Evolutionary conservation across 1,139 yeast genomes (phyloP).

Genomic region (Candida dubliniensis): DNA sequence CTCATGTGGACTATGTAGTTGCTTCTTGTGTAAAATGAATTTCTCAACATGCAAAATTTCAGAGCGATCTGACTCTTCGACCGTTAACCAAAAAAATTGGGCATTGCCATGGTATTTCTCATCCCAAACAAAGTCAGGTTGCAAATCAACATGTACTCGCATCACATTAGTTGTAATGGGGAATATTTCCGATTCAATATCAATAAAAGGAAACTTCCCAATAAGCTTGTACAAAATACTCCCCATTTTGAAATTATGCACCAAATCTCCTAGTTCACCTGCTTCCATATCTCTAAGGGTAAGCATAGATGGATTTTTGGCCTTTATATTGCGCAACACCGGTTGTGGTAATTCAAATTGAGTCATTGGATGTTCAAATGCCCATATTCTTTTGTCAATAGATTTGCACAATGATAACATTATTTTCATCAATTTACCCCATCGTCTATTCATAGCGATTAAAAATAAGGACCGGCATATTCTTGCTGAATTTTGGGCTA

Average conservation of each 20-base stretch:
- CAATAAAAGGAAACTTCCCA: conserved; percentile 71
- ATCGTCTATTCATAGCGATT: conserved; percentile 80
- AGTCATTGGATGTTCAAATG: conserved; percentile 84
- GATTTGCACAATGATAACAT: conserved; percentile 83
- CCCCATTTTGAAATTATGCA: conserved; percentile 81
- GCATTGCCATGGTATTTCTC: conserved; percentile 75
- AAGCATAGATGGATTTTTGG: conserved; percentile 68
- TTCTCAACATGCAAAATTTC: conserved; percentile 81
- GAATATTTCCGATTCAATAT: conserved; percentile 77
- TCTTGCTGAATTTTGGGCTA: conserved; percentile 93
- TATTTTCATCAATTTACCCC: conserved; percentile 80
- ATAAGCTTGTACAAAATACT: conserved; percentile 56
- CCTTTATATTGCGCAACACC: conserved; percentile 60
- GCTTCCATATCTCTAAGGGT: conserved; percentile 71
- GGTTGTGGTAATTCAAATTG: conserved; percentile 81
- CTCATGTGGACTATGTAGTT: conserved; percentile 60
- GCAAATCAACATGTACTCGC: conserved; percentile 70
- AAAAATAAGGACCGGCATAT: conserved; percentile 88
- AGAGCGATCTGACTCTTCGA: conserved; percentile 79
- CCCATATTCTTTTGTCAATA: conserved; percentile 82
- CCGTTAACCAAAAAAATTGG: conserved; percentile 89
- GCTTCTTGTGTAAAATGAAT: conserved; percentile 63
- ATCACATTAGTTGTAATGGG: conserved; percentile 88
- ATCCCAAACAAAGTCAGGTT: conserved; percentile 86
- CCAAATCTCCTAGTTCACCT: conserved; percentile 82